Conservation (phyloP, 768 basidiomycete genomes). For the Mycena polygramma region DNA sequence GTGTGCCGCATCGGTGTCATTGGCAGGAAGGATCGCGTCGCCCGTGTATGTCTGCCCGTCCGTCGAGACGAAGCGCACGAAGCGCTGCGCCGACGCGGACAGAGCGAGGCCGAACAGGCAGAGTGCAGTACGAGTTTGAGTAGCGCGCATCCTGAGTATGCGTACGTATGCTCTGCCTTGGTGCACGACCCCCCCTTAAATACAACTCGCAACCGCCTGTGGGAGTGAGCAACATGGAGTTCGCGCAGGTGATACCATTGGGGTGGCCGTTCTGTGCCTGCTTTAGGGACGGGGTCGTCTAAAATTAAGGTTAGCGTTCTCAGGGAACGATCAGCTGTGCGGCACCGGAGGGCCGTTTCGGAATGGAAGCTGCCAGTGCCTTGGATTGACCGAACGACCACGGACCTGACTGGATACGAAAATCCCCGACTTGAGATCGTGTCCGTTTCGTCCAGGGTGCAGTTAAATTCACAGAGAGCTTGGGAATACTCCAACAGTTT, state of each 20-base stretch:
- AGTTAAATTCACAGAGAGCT: neutral
- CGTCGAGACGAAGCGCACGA: constrained; percentile 56
- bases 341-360: constrained; percentile 14
- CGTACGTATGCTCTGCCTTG: neutral
- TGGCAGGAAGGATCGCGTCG: constrained; percentile 52
- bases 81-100: constrained; percentile 47
- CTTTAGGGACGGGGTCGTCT: neutral
- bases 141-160: constrained; percentile 34
- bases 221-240: neutral
- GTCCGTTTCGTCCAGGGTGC: neutral
- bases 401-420: constrained; percentile 7
- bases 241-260: constrained; percentile 12
- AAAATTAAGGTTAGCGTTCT: neutral
- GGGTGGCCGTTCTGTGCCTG: neutral
- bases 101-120: constrained; percentile 37
- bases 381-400: neutral
- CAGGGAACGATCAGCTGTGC: constrained; percentile 25
- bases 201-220: neutral
- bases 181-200: neutral
- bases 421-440: neutral
- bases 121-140: constrained; percentile 8
- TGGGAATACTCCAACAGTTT: neutral
- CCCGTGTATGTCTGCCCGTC: constrained; percentile 53
- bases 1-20: constrained; percentile 48
- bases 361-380: constrained; percentile 3